Base-by-base conservation (phyloP, 2,329 filamentous ascomycete species). In the Hymenoscyphus repandus region DNA sequence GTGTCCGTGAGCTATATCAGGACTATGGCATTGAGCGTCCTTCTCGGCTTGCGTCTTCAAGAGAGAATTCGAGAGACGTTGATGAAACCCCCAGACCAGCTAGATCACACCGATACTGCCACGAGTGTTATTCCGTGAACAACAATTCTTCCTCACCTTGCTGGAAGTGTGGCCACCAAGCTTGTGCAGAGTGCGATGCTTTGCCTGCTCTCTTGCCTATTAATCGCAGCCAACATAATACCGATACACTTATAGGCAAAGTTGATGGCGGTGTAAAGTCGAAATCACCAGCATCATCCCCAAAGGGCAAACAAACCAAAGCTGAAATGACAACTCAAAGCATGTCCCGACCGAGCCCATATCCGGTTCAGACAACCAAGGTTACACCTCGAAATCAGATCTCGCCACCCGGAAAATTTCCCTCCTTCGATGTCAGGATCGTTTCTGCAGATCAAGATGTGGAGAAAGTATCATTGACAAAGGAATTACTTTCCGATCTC, bases 141-240 rank as follows among this genome's bases (percentile, higher is more conserved):
- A 68, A 73, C 34, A 65, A 60, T 40, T 64, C 67, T 11, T 64
- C 67, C 30, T 65, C 65, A 7, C 68, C 68, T 41, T 81, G 77
- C 56, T 60, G 66, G 30, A 69, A 69, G 38, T 81, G 78, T 56
- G 75, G 74, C 1, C 78, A 81, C 59, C 69, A 67, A 9, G 70
- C 77, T 13, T 81, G 77, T 56, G 54, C 64, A 31, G 72, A 72
- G 49, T 80, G 77, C 55, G 57, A 59, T 42, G 38, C 32, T 43
- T 20, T 56, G 15, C 59, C 41, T 22, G 43, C 51, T 15, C 18
- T 43, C 3, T 6, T 13, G 5, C 10, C 52, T 18, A 34, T 31
- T n/a, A 43, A 48, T n/a, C n/a, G n/a, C n/a, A n/a, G n/a, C n/a
- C n/a, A n/a, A n/a, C n/a, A n/a, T n/a, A n/a, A n/a, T n/a, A n/a